A percentile compares a stretch with the other conserved stretches of the same genome.
Evolutionary conservation across 192 early-diverging fungal species (phyloP).

Genomic region (Coemansia aciculifera): DNA sequence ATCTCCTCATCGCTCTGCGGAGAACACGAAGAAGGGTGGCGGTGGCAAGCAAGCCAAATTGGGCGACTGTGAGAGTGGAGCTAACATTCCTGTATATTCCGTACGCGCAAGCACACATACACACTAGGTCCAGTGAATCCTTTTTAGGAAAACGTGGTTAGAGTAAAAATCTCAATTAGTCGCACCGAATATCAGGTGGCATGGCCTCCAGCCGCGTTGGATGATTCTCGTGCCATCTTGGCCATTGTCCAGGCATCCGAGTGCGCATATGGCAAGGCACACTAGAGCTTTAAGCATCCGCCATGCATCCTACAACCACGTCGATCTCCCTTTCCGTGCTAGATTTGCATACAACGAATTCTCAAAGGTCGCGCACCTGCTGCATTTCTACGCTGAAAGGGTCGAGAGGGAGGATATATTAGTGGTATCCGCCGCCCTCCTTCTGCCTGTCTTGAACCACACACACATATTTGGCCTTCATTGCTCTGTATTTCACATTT

Average conservation of each 20-base stretch:
- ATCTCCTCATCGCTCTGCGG: neutral
- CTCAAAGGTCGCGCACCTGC: neutral
- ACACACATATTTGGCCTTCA: neutral
- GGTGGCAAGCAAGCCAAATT: neutral
- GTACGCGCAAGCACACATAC: neutral
- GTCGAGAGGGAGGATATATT: neutral
- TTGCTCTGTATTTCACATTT: neutral
- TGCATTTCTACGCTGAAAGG: neutral
- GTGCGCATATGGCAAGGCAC: neutral
- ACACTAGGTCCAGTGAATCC: neutral
- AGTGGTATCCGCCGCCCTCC: neutral
- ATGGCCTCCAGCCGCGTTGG: neutral
- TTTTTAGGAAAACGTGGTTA: neutral
- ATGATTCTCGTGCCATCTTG: neutral
- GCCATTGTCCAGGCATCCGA: neutral
- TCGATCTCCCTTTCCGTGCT: neutral
- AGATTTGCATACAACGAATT: neutral
- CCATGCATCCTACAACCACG: constrained; percentile 5
- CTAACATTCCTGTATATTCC: neutral
- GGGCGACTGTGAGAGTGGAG: neutral
- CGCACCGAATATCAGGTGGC: neutral
- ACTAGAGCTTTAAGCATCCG: constrained; percentile 14
- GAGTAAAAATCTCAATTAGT: neutral
- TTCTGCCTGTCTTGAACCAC: neutral
- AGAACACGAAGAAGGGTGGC: neutral